Evolutionary conservation across 1,139 yeast species (phyloP).

Genomic region (Protomyces inouyei): DNA sequence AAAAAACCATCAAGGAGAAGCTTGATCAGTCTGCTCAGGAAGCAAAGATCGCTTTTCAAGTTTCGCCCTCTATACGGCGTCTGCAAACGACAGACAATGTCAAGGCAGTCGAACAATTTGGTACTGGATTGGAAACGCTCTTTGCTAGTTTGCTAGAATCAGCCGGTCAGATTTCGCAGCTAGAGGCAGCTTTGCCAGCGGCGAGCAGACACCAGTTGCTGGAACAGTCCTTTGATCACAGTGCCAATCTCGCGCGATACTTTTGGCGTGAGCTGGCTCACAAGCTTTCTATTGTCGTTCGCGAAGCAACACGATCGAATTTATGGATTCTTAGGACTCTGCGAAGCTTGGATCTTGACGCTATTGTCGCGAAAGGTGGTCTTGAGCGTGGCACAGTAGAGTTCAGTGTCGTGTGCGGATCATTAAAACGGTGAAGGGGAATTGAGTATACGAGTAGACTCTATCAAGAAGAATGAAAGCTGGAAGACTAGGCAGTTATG

Average conservation of each 20-base stretch:
- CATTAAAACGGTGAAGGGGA: not conserved
- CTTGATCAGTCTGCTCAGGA: not conserved
- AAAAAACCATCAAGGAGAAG: not conserved
- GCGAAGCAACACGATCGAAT: slow-evolving; percentile 17
- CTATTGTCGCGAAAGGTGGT: slow-evolving; percentile 6
- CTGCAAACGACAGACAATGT: slow-evolving; percentile 11
- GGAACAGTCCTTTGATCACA: slow-evolving; percentile 10
- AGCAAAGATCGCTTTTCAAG: slow-evolving; percentile 4
- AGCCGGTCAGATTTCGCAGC: not conserved
- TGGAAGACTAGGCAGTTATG: not conserved
- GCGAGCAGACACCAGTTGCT: slow-evolving; percentile 2
- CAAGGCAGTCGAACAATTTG: not conserved
- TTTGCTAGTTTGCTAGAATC: not conserved
- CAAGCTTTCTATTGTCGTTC: slow-evolving; percentile 1
- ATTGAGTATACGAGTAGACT: not conserved
- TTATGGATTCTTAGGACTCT: slow-evolving; percentile 16
- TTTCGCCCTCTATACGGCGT: not conserved
- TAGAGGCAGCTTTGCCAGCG: slow-evolving; percentile 10
- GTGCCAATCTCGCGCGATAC: slow-evolving; percentile 16
- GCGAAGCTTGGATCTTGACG: slow-evolving; percentile 1
- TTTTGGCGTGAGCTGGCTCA: slow-evolving; percentile 24
- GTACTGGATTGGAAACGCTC: not conserved
- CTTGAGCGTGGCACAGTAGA: slow-evolving; percentile 20
- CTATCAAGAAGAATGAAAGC: not conserved
- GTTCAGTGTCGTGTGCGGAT: slow-evolving; percentile 15